phyloP scores from a whole-genome alignment of 371 early-diverging fungal genomes.

The Mortierella sp. region DNA sequence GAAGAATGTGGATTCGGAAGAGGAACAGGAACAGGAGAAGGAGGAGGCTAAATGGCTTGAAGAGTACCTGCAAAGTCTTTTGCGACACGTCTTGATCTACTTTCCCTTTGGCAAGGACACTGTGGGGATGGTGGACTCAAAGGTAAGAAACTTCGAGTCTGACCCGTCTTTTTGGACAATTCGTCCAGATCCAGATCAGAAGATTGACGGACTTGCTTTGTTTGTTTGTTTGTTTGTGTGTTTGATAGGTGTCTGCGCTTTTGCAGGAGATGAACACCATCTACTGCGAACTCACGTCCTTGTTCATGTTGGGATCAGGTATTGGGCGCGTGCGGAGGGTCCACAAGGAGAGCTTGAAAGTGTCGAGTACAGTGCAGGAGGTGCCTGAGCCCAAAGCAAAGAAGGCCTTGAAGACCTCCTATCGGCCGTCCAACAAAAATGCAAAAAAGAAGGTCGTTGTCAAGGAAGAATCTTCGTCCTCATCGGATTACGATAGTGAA shows the following conservation, averaged over 20 bases:
- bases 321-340: constrained; percentile 30
- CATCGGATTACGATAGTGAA: constrained; percentile 30
- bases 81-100: constrained; percentile 73
- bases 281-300: constrained; percentile 73
- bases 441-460: constrained; percentile 23
- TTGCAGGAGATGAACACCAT: constrained; percentile 77
- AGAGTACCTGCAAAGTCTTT: constrained; percentile 60
- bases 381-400: not conserved
- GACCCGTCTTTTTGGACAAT: no score
- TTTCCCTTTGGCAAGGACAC: constrained; percentile 79
- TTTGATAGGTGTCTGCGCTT: constrained; percentile 64
- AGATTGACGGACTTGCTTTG: no score
- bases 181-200: no score
- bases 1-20: constrained; percentile 20
- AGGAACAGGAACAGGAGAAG: constrained; percentile 22
- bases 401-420: constrained; percentile 26
- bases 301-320: constrained; percentile 63
- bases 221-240: no score
- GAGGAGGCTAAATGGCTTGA: constrained; percentile 57
- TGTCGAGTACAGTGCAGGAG: not conserved
- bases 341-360: constrained; percentile 17
- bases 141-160: constrained; percentile 49
- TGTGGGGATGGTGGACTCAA: constrained; percentile 58
- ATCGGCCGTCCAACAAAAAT: constrained; percentile 35
- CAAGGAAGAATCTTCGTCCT: constrained; percentile 3